phyloP scores from a whole-genome alignment of 2,329 filamentous ascomycete genomes.

The Fusarium chaquense region DNA sequence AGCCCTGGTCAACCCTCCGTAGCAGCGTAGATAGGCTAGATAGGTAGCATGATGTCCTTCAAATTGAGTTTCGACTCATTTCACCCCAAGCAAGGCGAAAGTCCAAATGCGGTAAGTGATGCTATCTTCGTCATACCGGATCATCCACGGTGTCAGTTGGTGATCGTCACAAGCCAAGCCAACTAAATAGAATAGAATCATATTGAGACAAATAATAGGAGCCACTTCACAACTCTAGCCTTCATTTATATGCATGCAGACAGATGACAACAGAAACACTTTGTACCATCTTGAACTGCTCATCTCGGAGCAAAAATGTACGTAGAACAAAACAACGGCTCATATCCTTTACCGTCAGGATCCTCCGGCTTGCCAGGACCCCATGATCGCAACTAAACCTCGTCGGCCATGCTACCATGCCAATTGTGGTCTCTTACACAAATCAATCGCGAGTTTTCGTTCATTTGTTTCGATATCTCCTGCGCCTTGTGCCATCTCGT shows the following conservation, averaged over 20 bases:
- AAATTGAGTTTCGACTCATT: conserved; percentile 41
- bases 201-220: not conserved
- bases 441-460: not conserved
- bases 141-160: not conserved
- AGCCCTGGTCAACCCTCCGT: conserved; percentile 4
- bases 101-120: conserved; percentile 38
- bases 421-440: conserved; percentile 2
- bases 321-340: conserved; percentile 36
- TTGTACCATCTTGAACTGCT: conserved; percentile 15
- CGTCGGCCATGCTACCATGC: conserved; percentile 26
- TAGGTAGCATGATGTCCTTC: not conserved
- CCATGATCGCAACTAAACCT: conserved; percentile 19
- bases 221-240: conserved; percentile 11
- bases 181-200: not conserved
- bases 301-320: conserved; percentile 27
- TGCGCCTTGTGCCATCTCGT: not conserved
- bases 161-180: not conserved
- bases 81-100: conserved; percentile 19
- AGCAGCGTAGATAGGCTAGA: no score
- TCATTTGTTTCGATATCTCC: conserved; percentile 21
- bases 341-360: conserved; percentile 34
- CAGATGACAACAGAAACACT: conserved; percentile 19
- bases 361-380: conserved; percentile 21
- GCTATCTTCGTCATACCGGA: not conserved
- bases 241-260: conserved; percentile 24